Conservation (phyloP, 1,139 yeast species). For the Nakaseomyces delphensis region DNA sequence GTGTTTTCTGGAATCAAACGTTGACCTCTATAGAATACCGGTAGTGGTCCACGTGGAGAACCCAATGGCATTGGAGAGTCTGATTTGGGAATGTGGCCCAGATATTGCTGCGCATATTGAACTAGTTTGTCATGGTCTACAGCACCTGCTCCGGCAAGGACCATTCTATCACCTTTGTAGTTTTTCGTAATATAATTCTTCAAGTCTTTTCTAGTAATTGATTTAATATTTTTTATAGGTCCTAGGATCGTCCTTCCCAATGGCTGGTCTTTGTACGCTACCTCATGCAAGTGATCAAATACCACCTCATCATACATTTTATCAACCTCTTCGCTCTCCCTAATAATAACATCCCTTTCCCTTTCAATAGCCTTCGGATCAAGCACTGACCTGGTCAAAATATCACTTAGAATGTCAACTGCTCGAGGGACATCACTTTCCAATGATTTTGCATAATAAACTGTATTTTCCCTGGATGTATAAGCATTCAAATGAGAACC, state of each 20-base stretch:
- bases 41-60: conserved; percentile 66
- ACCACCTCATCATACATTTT: conserved; percentile 98
- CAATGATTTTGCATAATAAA: conserved; percentile 85
- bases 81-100: conserved; percentile 67
- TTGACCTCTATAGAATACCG: conserved; percentile 80
- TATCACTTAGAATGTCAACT: conserved; percentile 82
- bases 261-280: conserved; percentile 84
- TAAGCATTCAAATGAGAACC: conserved; percentile 97
- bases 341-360: conserved; percentile 89
- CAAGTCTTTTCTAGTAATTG: conserved; percentile 69
- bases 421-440: conserved; percentile 74
- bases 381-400: conserved; percentile 74
- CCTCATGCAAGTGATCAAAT: conserved; percentile 91
- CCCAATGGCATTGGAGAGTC: conserved; percentile 52
- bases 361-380: conserved; percentile 83
- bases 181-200: conserved; percentile 72
- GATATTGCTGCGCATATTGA: conserved; percentile 60
- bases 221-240: conserved; percentile 78
- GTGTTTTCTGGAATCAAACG: conserved; percentile 73
- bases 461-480: conserved; percentile 95
- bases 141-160: conserved; percentile 90
- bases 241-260: conserved; percentile 97
- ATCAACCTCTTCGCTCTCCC: conserved; percentile 96
- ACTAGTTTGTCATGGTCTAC: conserved; percentile 83
- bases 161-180: conserved; percentile 97